A percentile compares a stretch with the other conserved stretches of the same genome.
Evolutionary conservation across 768 basidiomycete genomes (phyloP).

Genomic region (Lyophyllum shimeji): DNA sequence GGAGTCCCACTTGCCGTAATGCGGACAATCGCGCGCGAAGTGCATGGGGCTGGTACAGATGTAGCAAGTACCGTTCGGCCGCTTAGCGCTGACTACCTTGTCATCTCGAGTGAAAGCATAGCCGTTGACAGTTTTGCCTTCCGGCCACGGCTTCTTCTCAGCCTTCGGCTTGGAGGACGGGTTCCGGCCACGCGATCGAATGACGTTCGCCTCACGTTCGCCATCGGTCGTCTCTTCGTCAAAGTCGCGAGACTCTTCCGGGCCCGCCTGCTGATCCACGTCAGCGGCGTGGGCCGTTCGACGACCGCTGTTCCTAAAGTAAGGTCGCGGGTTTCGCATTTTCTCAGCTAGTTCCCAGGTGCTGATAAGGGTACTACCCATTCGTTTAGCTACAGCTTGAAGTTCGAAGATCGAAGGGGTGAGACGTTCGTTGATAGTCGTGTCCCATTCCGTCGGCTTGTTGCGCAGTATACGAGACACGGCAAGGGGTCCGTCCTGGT

Average conservation of each 20-base stretch:
- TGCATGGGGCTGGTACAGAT: constrained; percentile 23
- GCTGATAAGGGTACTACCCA: neutral
- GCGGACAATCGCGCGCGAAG: constrained; percentile 19
- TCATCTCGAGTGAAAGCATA: neutral
- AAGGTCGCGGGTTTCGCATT: neutral
- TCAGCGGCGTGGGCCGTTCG: neutral
- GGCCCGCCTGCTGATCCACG: neutral
- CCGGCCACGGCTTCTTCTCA: neutral
- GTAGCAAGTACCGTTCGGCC: constrained; percentile 13
- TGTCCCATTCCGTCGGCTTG: neutral
- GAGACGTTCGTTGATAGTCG: neutral
- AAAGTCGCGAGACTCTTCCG: neutral
- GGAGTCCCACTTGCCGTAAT: constrained; percentile 14
- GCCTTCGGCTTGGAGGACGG: constrained; percentile 1
- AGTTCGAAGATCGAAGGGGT: neutral
- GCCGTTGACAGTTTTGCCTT: neutral
- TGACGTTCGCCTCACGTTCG: neutral
- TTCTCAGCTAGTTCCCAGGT: neutral
- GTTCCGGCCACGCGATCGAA: neutral
- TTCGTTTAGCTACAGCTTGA: neutral
- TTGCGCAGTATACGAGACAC: neutral
- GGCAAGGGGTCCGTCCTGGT: neutral
- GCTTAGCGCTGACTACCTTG: neutral
- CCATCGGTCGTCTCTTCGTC: neutral
- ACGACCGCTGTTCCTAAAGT: neutral